Base-by-base conservation (phyloP, 345 rosid genomes). In the Hibiscus trionum region DNA sequence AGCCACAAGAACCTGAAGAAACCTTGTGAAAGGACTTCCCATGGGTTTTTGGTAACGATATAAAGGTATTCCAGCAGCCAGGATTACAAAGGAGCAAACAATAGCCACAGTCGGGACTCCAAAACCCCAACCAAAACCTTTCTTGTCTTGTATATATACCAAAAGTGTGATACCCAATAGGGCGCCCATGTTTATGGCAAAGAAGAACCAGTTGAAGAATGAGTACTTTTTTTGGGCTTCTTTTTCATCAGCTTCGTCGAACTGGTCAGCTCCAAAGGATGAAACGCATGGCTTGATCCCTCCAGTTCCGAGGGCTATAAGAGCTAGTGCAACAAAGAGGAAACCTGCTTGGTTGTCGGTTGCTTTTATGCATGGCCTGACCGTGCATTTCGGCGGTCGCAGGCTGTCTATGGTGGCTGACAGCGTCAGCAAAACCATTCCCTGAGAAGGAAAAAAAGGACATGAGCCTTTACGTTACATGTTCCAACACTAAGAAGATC, bases 191-290 rank as follows among this genome's bases (percentile, higher is more conserved):
- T 83, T 89, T 75, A 85, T 84, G 69, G 85, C 79, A 11, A 88
- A 81, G 80, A 82, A 87, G 83, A 85, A 85, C 91, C 85, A 87
- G 67, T 85, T 84, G 75, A 89, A 89, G 86, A 87, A 89, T 0
- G 78, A 71, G 35, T 37, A 80, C 68, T 87, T 89, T 70, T 70
- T 59, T 4, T 15, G 53, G 24, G 53, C 77, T 79, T 89, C 93
- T 39, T 75, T 75, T 17, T 46, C 17, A 73, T 89, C 93, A 2
- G 81, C 79, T 77, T 78, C 89, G 65, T 87, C 93, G 55, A 81
- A 89, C 70, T 85, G 91, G 68, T 89, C 90, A 0, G 89, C 86
- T 4, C 88, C 88, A 19, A 89, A 81, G 2, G 86, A 79, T 24
- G 88, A 87, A 61, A 89, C 83, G 66, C 88, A 76, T 15, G 93